Conservation (phyloP, 2,329 filamentous ascomycete genomes). For the Exophiala sp. region DNA sequence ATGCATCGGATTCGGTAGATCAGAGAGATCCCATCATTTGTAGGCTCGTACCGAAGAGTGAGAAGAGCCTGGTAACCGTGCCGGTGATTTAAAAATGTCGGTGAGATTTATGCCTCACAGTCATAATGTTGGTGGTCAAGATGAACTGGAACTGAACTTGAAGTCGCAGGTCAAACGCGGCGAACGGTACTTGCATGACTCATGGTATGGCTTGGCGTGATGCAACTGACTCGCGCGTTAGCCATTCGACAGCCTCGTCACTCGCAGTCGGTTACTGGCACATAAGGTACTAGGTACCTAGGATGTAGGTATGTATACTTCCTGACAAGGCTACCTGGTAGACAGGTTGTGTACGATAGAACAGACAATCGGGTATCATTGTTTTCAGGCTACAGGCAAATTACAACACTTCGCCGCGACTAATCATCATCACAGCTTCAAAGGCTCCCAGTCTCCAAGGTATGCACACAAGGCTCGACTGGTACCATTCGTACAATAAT, state of each 20-base stretch:
- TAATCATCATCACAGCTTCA: slow-evolving; percentile 8
- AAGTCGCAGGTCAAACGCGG: slow-evolving; percentile 9
- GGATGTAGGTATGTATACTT: no score
- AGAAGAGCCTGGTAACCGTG: not conserved
- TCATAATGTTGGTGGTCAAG: not conserved
- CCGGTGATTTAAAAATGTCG: not conserved
- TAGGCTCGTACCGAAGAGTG: not conserved
- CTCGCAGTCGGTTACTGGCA: no score
- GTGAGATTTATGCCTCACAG: not conserved
- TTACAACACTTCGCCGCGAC: not conserved
- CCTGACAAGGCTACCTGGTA: no score
- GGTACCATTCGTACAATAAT: slow-evolving; percentile 86
- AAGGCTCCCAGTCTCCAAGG: slow-evolving; percentile 39
- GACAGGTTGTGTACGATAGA: no score
- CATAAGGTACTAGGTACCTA: no score
- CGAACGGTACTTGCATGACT: slow-evolving; percentile 7
- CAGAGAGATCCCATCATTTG: not conserved
- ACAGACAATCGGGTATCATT: not conserved
- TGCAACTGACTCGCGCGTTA: slow-evolving; percentile 2
- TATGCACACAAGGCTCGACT: slow-evolving; percentile 68
- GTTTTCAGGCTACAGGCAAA: not conserved
- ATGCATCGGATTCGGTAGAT: slow-evolving; percentile 10
- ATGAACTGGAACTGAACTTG: not conserved
- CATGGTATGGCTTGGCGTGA: slow-evolving; percentile 3
- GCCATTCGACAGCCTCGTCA: not conserved